Base-by-base conservation (phyloP, 176 grass and related monocot genomes). In the Elaeis guineensis region DNA sequence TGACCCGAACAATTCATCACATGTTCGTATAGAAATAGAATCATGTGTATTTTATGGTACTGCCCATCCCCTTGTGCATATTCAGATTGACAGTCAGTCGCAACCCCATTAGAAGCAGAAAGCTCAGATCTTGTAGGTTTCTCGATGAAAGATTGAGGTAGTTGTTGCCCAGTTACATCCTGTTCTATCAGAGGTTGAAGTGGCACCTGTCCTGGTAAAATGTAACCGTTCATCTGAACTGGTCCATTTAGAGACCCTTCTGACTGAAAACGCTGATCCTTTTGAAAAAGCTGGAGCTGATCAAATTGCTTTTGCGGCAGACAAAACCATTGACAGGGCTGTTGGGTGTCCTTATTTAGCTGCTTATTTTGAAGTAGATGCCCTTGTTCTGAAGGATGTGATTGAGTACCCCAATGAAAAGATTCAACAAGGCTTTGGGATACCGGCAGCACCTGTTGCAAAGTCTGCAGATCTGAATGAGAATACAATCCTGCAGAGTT, bases 1-100 rank as follows among this genome's bases (percentile, higher is more conserved):
- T 58, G 49, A 69, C 67, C 52, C 0, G 15, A 57, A 17, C 52
- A 61, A 18, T 57, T 74, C 49, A 64, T 62, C 57, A 49, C 64
- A 70, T 86, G 75, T 18, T 75, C 77, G 63, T 72, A 58, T 5
- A 76, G 52, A 55, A 71, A 58, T 0, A 69, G 51, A 19, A 79
- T 58, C 22, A 67, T 73, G 6, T 72, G 58, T 18, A 21, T 22
- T 19, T 51, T 26, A 21, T 53, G 23, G 17, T 39, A 54, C 23
- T 35, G 24, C 30, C 24, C 59, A 55, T 35, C 20, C 58, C 51
- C 58, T 68, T 35, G 51, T 60, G 58, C 77, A 48, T 64, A 63
- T 54, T 67, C 67, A 66, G 81, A 78, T 28, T 72, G 66, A 65
- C 61, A 12, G 35, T 44, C 35, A 44, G 35, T 11, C 11, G 11